phyloP scores from a whole-genome alignment of 768 basidiomycete genomes.

The Amanita molliuscula region DNA sequence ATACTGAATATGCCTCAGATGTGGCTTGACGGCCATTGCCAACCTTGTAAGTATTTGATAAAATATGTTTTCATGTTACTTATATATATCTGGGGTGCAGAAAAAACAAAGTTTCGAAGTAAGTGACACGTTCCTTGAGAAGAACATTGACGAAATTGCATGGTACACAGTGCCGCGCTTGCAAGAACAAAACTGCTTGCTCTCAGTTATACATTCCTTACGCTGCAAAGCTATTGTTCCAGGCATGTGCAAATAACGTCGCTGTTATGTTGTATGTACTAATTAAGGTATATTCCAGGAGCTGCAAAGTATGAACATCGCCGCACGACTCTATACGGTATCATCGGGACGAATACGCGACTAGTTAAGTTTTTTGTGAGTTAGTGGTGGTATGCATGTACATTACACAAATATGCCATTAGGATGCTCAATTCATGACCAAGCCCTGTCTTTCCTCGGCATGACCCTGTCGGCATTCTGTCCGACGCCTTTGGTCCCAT shows the following conservation, averaged over 20 bases:
- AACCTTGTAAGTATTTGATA: slow-evolving; percentile 57
- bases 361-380: slow-evolving; percentile 17
- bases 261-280: neutral
- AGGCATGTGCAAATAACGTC: slow-evolving; percentile 38
- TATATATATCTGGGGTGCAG: slow-evolving; percentile 19
- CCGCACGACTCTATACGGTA: slow-evolving; percentile 76
- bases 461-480: slow-evolving; percentile 28
- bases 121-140: slow-evolving; percentile 6
- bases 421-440: slow-evolving; percentile 26
- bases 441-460: slow-evolving; percentile 61
- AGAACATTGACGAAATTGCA: neutral
- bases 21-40: slow-evolving; percentile 94
- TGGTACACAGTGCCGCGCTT: slow-evolving; percentile 66
- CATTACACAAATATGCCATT: slow-evolving; percentile 1
- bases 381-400: slow-evolving; percentile 6
- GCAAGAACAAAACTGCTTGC: slow-evolving; percentile 93
- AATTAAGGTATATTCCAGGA: slow-evolving; percentile 37
- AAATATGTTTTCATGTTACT: slow-evolving; percentile 4
- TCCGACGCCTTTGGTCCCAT: slow-evolving; percentile 7
- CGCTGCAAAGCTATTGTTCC: slow-evolving; percentile 93
- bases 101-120: slow-evolving; percentile 98
- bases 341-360: slow-evolving; percentile 83
- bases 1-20: slow-evolving; percentile 33
- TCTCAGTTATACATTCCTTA: slow-evolving; percentile 92
- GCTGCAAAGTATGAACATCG: slow-evolving; percentile 93